Conservation (phyloP, 495 filamentous ascomycete species). For the Lasiosphaeris hirsuta region DNA sequence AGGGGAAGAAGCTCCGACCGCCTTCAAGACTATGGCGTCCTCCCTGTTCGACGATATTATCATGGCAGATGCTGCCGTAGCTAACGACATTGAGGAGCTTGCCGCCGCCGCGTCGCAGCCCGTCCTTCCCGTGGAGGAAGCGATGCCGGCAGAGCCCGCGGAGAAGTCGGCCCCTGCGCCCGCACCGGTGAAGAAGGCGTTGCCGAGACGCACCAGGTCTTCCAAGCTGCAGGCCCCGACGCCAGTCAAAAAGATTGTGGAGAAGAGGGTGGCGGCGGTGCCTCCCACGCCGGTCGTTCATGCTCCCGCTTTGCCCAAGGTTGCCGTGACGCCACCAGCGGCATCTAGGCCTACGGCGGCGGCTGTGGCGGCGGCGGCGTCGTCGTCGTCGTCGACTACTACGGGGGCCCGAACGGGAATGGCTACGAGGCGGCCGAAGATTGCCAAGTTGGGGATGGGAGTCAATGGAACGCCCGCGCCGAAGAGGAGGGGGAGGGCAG, state of each 20-base stretch:
- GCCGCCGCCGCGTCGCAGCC: background rate
- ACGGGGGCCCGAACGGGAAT: conserved; percentile 4
- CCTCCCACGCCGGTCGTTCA: conserved; percentile 1
- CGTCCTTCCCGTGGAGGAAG: background rate
- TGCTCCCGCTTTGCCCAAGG: background rate
- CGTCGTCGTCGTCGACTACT: conserved; percentile 1
- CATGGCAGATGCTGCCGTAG: conserved; percentile 7
- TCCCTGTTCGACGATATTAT: conserved; percentile 19
- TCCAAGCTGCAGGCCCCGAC: conserved; percentile 22
- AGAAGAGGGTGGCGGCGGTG: conserved; percentile 2
- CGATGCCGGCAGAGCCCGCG: background rate
- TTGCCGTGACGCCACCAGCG: background rate
- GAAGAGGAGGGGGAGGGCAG: conserved; percentile 24
- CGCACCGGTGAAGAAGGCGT: conserved; percentile 6
- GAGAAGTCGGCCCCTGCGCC: background rate
- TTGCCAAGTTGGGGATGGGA: conserved; percentile 32
- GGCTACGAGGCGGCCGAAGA: conserved; percentile 25
- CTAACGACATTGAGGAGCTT: conserved; percentile 13
- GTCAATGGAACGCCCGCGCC: conserved; percentile 36
- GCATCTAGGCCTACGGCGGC: background rate
- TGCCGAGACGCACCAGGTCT: conserved; percentile 16
- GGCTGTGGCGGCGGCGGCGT: background rate
- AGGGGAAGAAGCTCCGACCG: conserved; percentile 8
- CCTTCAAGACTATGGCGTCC: conserved; percentile 15
- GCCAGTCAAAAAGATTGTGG: conserved; percentile 18